Conservation (phyloP, 2,329 filamentous ascomycete species). For the Metarhizium humberi region DNA sequence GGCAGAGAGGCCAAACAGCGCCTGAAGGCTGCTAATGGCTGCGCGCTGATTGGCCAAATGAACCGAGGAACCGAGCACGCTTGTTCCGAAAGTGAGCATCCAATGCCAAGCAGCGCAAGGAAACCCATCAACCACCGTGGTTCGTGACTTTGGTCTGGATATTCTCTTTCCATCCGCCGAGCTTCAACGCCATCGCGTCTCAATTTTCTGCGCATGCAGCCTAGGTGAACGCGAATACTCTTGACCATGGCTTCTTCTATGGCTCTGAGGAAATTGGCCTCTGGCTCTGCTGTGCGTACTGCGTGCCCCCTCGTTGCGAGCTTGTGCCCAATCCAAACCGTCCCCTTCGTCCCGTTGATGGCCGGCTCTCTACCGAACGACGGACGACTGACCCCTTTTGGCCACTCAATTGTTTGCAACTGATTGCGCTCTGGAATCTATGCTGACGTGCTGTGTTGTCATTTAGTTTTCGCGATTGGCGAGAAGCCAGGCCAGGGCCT, state of each 20-base stretch:
- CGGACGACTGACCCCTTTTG: background rate
- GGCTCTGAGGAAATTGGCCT: constrained; percentile 52
- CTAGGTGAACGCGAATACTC: constrained; percentile 18
- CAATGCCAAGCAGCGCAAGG: constrained; percentile 12
- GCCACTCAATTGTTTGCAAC: background rate
- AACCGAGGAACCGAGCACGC: constrained; percentile 26
- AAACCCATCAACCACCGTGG: constrained; percentile 11
- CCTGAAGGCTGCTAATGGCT: constrained; percentile 7
- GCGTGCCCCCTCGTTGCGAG: constrained; percentile 6
- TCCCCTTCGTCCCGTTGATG: constrained; percentile 3
- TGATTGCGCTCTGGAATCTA: background rate
- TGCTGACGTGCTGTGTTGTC: background rate
- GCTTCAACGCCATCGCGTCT: constrained; percentile 3
- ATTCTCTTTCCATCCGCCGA: background rate
- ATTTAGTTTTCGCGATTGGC: constrained; percentile 53
- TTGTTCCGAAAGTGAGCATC: constrained; percentile 7
- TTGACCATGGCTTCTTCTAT: constrained; percentile 52
- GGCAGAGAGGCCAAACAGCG: background rate
- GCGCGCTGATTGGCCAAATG: constrained; percentile 22
- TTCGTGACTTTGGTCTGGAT: constrained; percentile 9
- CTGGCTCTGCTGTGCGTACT: constrained; percentile 44
- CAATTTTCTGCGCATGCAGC: constrained; percentile 20
- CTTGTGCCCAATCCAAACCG: background rate
- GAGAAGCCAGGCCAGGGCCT: constrained; percentile 61
- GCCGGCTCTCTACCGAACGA: background rate